These are phyloP conservation scores for Botrytis aclada DNA, from an alignment of 2,329 filamentous ascomycete species.

Conservation along the genomic window DNA sequence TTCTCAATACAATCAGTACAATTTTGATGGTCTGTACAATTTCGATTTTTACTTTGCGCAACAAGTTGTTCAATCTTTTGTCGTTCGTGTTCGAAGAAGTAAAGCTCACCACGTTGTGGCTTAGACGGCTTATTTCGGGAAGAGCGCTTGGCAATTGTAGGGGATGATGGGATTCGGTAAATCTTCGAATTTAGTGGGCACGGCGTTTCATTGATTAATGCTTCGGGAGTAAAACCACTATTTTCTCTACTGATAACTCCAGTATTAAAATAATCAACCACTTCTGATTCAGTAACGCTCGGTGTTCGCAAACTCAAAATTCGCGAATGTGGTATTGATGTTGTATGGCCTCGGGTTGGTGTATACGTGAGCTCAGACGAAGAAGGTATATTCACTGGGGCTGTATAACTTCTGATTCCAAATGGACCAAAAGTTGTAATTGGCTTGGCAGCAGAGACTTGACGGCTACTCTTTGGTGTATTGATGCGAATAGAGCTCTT, in stretches of 20 bases:
- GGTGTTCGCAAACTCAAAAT: slow-evolving; percentile 9
- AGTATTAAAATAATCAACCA: neutral
- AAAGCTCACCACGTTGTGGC: slow-evolving; percentile 12
- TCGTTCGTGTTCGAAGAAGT: slow-evolving; percentile 17
- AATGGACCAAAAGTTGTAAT: neutral
- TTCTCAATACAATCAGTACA: slow-evolving; percentile 30
- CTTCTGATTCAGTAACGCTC: neutral
- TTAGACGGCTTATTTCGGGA: slow-evolving; percentile 1
- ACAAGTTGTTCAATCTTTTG: slow-evolving; percentile 11
- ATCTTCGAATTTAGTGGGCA: slow-evolving; percentile 11
- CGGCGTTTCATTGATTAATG: neutral
- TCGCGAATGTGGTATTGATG: slow-evolving; percentile 9
- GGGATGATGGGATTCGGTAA: slow-evolving; percentile 17
- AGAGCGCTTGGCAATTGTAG: slow-evolving; percentile 15
- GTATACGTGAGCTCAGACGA: slow-evolving; percentile 6
- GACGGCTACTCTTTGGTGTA: slow-evolving; percentile 7
- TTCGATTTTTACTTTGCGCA: slow-evolving; percentile 7
- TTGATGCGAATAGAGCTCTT: slow-evolving; percentile 4
- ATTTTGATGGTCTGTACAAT: slow-evolving; percentile 20
- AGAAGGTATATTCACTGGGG: neutral
- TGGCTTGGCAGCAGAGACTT: neutral
- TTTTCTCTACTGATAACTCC: neutral
- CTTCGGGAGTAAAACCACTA: slow-evolving; percentile 16
- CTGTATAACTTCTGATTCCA: neutral
- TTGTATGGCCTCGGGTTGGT: slow-evolving; percentile 6